Conservation (phyloP, 2,329 filamentous ascomycete species). For the Exophiala sp. region DNA sequence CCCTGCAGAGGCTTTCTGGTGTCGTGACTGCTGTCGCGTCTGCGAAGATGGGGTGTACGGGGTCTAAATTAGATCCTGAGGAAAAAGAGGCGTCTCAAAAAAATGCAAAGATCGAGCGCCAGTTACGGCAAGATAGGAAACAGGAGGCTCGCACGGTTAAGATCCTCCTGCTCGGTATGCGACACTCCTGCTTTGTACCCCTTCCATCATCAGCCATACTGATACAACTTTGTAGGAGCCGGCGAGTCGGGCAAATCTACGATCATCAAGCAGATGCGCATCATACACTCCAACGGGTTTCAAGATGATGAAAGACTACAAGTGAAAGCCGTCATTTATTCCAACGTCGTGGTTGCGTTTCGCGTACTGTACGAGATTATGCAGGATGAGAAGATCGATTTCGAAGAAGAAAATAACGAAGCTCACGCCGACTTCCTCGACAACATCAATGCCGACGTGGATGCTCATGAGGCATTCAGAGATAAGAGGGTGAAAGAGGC, state of each 20-base stretch:
- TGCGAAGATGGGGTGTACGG: slow-evolving; percentile 44
- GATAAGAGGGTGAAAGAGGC: slow-evolving; percentile 60
- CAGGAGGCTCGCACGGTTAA: slow-evolving; percentile 83
- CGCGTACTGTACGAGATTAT: slow-evolving; percentile 88
- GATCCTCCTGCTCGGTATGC: slow-evolving; percentile 82
- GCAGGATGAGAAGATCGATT: slow-evolving; percentile 75
- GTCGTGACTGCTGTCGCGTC: slow-evolving; percentile 1
- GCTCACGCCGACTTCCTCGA: slow-evolving; percentile 75
- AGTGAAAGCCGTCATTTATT: slow-evolving; percentile 93
- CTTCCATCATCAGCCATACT: not conserved
- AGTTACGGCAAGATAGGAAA: slow-evolving; percentile 84
- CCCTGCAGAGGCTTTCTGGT: not conserved
- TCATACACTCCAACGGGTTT: slow-evolving; percentile 93
- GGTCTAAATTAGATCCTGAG: slow-evolving; percentile 39
- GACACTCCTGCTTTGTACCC: slow-evolving; percentile 1
- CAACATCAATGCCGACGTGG: slow-evolving; percentile 72
- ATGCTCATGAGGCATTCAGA: slow-evolving; percentile 75
- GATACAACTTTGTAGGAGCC: slow-evolving; percentile 59
- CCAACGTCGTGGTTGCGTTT: slow-evolving; percentile 89
- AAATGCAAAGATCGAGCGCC: slow-evolving; percentile 73
- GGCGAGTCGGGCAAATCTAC: slow-evolving; percentile 96
- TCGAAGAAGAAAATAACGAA: slow-evolving; percentile 74
- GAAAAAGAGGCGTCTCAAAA: slow-evolving; percentile 42
- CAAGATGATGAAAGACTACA: slow-evolving; percentile 84
- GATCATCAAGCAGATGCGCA: slow-evolving; percentile 97